A percentile compares a stretch with the other conserved stretches of the same genome.
These are phyloP conservation scores for Ascobolus immersus DNA, from an alignment of 495 filamentous ascomycete species.

Conservation along the genomic window DNA sequence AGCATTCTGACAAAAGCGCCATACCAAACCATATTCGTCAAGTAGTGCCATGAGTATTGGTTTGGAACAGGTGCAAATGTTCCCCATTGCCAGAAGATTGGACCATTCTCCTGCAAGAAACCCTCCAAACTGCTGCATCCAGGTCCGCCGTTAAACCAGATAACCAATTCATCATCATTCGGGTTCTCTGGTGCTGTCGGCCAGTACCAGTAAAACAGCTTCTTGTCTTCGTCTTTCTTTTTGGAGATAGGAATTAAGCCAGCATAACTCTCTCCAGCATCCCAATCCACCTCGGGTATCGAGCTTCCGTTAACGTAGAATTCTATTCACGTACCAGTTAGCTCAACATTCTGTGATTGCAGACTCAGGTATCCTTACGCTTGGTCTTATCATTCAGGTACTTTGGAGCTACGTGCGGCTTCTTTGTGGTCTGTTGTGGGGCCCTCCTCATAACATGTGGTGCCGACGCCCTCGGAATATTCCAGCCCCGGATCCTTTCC, in stretches of 20 bases:
- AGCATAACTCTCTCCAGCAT: slow-evolving; percentile 53
- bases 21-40: slow-evolving; percentile 49
- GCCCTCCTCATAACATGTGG: no score
- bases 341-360: slow-evolving; percentile 11
- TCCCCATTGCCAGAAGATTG: slow-evolving; percentile 44
- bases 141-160: slow-evolving; percentile 48
- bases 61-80: slow-evolving; percentile 37
- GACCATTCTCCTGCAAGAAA: slow-evolving; percentile 50
- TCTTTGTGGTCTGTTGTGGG: no score
- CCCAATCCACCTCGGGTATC: slow-evolving; percentile 48
- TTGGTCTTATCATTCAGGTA: slow-evolving; percentile 18
- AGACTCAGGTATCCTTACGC: slow-evolving; percentile 11
- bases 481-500: no score
- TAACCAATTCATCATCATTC: slow-evolving; percentile 39
- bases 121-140: slow-evolving; percentile 28
- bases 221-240: slow-evolving; percentile 23
- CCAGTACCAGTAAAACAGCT: slow-evolving; percentile 61
- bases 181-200: slow-evolving; percentile 28
- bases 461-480: no score
- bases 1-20: neutral
- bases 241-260: slow-evolving; percentile 45
- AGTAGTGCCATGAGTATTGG: slow-evolving; percentile 41
- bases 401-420: slow-evolving; percentile 6
- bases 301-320: slow-evolving; percentile 39
- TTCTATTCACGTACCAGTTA: no score